Base-by-base conservation (phyloP, 164 flowering plant species). In the Nelumbo lutea region DNA sequence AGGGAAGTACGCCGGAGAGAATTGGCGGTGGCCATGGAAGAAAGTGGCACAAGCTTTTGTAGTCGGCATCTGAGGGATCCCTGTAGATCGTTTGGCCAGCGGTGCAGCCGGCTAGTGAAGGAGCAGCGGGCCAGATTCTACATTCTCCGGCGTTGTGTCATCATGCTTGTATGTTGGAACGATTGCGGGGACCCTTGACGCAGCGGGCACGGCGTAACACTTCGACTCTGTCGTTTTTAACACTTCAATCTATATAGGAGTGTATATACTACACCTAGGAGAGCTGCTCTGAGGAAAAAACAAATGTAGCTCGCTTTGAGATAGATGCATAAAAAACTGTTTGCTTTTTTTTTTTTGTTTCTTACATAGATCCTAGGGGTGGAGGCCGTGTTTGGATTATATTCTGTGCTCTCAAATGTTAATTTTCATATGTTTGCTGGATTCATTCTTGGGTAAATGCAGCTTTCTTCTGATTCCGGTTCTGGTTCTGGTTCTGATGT, bases 41-140 rank as follows among this genome's bases (percentile, higher is more conserved):
- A 64, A 52, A 59, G 48, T 14, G 48, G 57, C 45, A 42, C 64
- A 51, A 73, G 74, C 68, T 61, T 59, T 42, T 59, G 67, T 50
- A 15, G 65, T 8, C 71, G 75, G 58, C 56, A 65, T 15, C 55
- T 69, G 52, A 66, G 82, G 43, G 78, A 75, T 1, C 79, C 83
- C 2, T 80, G 88, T 75, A 78, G 72, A 62, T 83, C 92, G 0
- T 84, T 90, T 14, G 83, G 86, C 4, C 75, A 79, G 77, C 85
- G 81, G 66, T 87, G 91, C 75, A 81, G 83, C 51, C 81, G 84
- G 62, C 14, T 82, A 48, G 90, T 86, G 70, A 87, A 87, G 84
- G 86, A 83, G 78, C 91, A 89, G 76, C 64, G 88, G 15, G 84
- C 92, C 40, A 88, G 79, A 57, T 88, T 90, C 80, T 90, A 89